Conservation (phyloP, 768 basidiomycete genomes). For the Chiua virens region DNA sequence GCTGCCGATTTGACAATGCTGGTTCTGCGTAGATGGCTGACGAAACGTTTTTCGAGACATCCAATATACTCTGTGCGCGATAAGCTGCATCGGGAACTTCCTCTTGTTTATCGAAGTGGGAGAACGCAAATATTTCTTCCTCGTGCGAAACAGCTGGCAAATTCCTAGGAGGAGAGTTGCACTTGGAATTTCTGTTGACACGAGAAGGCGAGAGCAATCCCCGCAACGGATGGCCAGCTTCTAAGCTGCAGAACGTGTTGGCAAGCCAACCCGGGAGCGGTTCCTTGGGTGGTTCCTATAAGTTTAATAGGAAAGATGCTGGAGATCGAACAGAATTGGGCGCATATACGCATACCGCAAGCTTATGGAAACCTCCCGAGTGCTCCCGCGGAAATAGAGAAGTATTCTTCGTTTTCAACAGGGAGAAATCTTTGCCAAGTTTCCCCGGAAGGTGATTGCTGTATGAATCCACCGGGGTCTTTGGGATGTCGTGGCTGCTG, state of each 20-base stretch:
- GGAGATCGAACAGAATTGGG: slow-evolving; percentile 11
- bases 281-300: slow-evolving; percentile 20
- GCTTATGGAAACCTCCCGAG: slow-evolving; percentile 4
- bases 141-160: slow-evolving; percentile 6
- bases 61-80: not conserved
- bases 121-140: slow-evolving; percentile 30
- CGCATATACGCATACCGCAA: slow-evolving; percentile 34
- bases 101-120: slow-evolving; percentile 21
- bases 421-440: slow-evolving; percentile 41
- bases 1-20: not conserved
- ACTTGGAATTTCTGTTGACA: slow-evolving; percentile 1
- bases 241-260: slow-evolving; percentile 48
- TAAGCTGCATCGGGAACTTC: not conserved
- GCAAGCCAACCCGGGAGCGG: slow-evolving; percentile 57
- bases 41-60: not conserved
- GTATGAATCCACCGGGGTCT: slow-evolving; percentile 44
- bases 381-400: not conserved
- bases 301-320: slow-evolving; percentile 10
- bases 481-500: slow-evolving; percentile 41
- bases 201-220: slow-evolving; percentile 27
- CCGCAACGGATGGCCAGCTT: slow-evolving; percentile 35
- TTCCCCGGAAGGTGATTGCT: slow-evolving; percentile 31
- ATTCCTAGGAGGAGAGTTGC: not conserved
- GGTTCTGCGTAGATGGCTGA: not conserved
- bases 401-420: slow-evolving; percentile 41